Base-by-base conservation (phyloP, 345 rosid species). In the Gossypium stocksii region DNA sequence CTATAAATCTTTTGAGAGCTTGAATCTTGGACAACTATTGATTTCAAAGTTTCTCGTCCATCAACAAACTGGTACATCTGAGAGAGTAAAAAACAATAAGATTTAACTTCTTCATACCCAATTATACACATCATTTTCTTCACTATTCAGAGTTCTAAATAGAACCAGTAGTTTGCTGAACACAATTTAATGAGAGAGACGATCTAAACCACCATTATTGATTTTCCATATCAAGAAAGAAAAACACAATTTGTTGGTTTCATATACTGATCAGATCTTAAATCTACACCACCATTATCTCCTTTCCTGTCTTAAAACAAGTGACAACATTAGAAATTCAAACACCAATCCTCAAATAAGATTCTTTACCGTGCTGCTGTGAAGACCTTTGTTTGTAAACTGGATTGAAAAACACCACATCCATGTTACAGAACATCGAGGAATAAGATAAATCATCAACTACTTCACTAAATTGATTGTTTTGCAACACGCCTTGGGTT, bases 61-160 rank as follows among this genome's bases (percentile, higher is more conserved):
- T 68, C 58, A 68, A 68, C 59, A 68, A 68, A 49, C 23, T 49
- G 72, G 20, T 68, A 9, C 58, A 68, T 68, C 58, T 49, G 72
- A 27, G 52, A 19, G 44, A 49, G 16, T 49, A 49, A 49, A 19
- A 68, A 68, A 58, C 22, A 68, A 67, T 48, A 49, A 15, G 4
- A 15, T 48, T 34, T 15, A 68, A 49, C 72, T 15, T 67, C 34
- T 46, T 4, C 57, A 48, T 48, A 46, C 19, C 38, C 0, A 4
- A 48, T 48, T 2, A 46, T 48, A 38, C 8, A 48, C 19, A 15
- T 23, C 14, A 48, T 67, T 48, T 67, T 23, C 19, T 13, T 16
- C 34, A 22, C 15, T 23, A 14, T 15, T 48, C 13, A 48, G 15
- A 48, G 19, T 8, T 67, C 20, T 23, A 67, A 68, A 48, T 2